phyloP scores from a whole-genome alignment of 225 moss, liverwort and hornwort species.

The Bryoerythrophyllum caledonicum region DNA sequence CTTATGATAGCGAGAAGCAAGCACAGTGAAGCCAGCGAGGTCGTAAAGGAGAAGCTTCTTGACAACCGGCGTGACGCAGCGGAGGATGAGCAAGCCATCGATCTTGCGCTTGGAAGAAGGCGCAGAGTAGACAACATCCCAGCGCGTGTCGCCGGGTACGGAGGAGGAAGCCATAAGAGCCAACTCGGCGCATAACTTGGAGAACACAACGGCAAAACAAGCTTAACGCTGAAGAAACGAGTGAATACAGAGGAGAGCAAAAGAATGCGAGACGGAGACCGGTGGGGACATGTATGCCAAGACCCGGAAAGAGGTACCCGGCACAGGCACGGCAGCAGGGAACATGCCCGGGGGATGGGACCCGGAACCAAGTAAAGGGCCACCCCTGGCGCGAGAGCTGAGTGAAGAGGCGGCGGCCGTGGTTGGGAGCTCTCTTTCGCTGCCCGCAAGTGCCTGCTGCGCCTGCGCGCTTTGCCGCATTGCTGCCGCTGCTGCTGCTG shows the following conservation, averaged over 20 bases:
- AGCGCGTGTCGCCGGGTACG: slow-evolving; percentile 15
- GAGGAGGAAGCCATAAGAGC: slow-evolving; percentile 9
- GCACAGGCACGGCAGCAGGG: too few relatives aligned
- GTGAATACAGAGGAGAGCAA: too few relatives aligned
- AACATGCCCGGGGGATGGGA: too few relatives aligned
- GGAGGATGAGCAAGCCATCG: slow-evolving; percentile 37
- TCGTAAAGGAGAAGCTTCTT: slow-evolving; percentile 9
- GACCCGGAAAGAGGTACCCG: too few relatives aligned
- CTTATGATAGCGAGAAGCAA: fast-evolving
- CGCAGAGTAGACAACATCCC: slow-evolving; percentile 16
- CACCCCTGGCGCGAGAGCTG: too few relatives aligned
- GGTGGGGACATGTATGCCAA: too few relatives aligned
- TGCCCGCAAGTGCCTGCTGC: slow-evolving; percentile 4
- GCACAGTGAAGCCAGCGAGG: neutral
- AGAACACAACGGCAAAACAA: too few relatives aligned
- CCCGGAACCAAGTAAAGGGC: too few relatives aligned
- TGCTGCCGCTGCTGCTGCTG: neutral
- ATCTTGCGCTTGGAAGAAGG: slow-evolving; percentile 16
- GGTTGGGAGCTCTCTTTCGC: neutral
- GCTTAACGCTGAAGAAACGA: too few relatives aligned
- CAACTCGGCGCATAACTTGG: too few relatives aligned
- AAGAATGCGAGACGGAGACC: too few relatives aligned
- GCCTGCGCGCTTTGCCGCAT: neutral
- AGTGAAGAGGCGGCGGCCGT: too few relatives aligned
- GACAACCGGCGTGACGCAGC: neutral